A percentile compares a stretch with the other conserved stretches of the same genome.
Conservation (phyloP, 2,329 filamentous ascomycete genomes). For the Dryadomyces quercivorus region DNA sequence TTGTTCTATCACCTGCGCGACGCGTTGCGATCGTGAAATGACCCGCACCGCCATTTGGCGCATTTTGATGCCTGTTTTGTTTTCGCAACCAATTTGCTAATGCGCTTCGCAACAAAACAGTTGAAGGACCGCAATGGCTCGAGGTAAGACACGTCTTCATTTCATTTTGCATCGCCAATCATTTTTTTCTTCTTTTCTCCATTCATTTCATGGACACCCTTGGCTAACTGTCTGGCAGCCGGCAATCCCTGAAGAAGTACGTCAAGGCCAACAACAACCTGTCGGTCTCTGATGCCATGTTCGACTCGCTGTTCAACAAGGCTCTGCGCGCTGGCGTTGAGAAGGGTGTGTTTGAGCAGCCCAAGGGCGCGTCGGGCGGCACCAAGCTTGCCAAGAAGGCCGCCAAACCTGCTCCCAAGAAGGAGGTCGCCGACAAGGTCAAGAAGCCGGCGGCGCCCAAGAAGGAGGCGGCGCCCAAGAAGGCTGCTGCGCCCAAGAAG, state of each 20-base stretch:
- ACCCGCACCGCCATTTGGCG: background rate
- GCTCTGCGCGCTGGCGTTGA: conserved; percentile 73
- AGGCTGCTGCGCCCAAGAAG: conserved; percentile 20
- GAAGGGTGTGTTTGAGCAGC: conserved; percentile 76
- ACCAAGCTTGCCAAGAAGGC: conserved; percentile 86
- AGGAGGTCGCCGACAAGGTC: conserved; percentile 21
- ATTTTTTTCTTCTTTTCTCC: conserved; percentile 7
- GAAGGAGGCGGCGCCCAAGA: conserved; percentile 20
- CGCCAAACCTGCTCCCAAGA: conserved; percentile 25
- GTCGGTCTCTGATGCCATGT: conserved; percentile 38
- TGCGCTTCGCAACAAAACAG: conserved; percentile 20
- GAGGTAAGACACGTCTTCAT: conserved; percentile 30
- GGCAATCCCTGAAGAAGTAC: conserved; percentile 50
- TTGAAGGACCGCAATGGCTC: conserved; percentile 53
- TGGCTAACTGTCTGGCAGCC: conserved; percentile 21
- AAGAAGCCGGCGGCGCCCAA: conserved; percentile 19
- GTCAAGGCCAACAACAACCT: conserved; percentile 42
- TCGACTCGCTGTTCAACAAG: conserved; percentile 71
- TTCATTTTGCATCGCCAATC: background rate
- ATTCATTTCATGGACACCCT: too few species aligned
- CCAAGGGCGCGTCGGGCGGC: conserved; percentile 81
- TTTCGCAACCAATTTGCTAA: background rate
- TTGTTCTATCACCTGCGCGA: background rate
- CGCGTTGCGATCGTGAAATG: background rate
- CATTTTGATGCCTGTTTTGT: conserved; percentile 11